Conservation (phyloP, 148 eudicot genomes). For the Gaultheria prostrata region DNA sequence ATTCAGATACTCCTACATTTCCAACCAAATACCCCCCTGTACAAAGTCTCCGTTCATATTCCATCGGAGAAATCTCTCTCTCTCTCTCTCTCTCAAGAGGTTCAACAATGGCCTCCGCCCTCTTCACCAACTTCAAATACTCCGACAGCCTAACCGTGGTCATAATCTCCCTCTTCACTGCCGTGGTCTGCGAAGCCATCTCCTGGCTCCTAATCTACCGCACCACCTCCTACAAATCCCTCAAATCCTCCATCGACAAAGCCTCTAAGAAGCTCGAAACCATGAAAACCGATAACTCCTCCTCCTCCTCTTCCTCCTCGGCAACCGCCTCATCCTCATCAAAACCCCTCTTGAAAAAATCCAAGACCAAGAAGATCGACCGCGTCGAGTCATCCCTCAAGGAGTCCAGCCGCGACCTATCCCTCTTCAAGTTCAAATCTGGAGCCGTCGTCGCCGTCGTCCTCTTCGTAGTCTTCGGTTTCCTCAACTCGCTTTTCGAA, state of each 20-base stretch:
- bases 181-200: slow-evolving; percentile 81
- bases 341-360: slow-evolving; percentile 25
- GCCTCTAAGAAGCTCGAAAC: slow-evolving; percentile 92
- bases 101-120: slow-evolving; percentile 46
- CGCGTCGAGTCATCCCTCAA: slow-evolving; percentile 83
- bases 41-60: background rate
- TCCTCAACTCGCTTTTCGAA: slow-evolving; percentile 73
- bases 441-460: slow-evolving; percentile 90
- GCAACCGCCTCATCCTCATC: background rate
- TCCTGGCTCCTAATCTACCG: slow-evolving; percentile 91
- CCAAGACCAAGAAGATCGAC: slow-evolving; percentile 77
- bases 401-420: slow-evolving; percentile 84
- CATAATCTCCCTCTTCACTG: slow-evolving; percentile 68
- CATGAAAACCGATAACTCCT: slow-evolving; percentile 51
- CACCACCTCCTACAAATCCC: slow-evolving; percentile 89
- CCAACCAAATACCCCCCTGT: background rate
- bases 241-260: slow-evolving; percentile 82
- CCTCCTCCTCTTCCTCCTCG: slow-evolving; percentile 1
- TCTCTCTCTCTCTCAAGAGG: background rate
- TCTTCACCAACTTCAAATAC: slow-evolving; percentile 49
- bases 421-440: slow-evolving; percentile 90
- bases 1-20: no score
- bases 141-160: slow-evolving; percentile 72
- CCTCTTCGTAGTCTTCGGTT: slow-evolving; percentile 76
- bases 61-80: background rate